Percentiles rank a stretch among this genome's conserved stretches.
Evolutionary conservation across 108 stramenopile species (phyloP).

Genomic region (Bacterosira constricta): DNA sequence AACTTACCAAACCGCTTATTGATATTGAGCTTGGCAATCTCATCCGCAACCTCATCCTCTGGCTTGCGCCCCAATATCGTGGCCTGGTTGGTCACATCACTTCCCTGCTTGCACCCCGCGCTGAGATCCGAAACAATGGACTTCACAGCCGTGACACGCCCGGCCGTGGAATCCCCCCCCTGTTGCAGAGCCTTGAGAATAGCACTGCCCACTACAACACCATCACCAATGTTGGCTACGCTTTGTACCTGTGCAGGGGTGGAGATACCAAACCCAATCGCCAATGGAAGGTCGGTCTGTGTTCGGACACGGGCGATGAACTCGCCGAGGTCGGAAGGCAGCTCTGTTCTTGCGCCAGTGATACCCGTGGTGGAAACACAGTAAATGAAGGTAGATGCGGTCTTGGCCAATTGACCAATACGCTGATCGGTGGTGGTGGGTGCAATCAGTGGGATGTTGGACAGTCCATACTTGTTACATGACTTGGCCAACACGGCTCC

Average conservation of each 20-base stretch:
- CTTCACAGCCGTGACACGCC: slow-evolving; percentile 80
- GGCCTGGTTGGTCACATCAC: slow-evolving; percentile 70
- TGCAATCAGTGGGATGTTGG: slow-evolving; percentile 94
- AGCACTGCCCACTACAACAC: slow-evolving; percentile 96
- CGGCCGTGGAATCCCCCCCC: slow-evolving; percentile 73
- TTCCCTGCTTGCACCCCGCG: slow-evolving; percentile 72
- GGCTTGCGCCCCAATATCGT: slow-evolving; percentile 75
- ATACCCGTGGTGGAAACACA: slow-evolving; percentile 98
- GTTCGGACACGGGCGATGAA: slow-evolving; percentile 90
- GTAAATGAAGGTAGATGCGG: slow-evolving; percentile 93
- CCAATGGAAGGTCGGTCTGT: slow-evolving; percentile 90
- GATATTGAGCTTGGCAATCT: slow-evolving; percentile 37
- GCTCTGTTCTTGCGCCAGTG: slow-evolving; percentile 85
- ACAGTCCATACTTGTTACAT: slow-evolving; percentile 85
- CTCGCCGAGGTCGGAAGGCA: slow-evolving; percentile 88
- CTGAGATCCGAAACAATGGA: slow-evolving; percentile 68
- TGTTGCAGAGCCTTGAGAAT: slow-evolving; percentile 92
- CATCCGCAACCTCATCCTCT: slow-evolving; percentile 47
- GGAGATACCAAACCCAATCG: slow-evolving; percentile 97
- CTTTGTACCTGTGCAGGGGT: slow-evolving; percentile 88
- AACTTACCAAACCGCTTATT: slow-evolving; percentile 89
- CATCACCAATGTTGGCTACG: slow-evolving; percentile 93
- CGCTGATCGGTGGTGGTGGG: slow-evolving; percentile 96
- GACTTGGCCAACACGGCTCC: slow-evolving; percentile 80
- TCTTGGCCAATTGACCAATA: slow-evolving; percentile 82